Percentiles rank a stretch among this genome's conserved stretches.
phyloP scores from a whole-genome alignment of 495 filamentous ascomycete species.

The Penicillium paradoxum region DNA sequence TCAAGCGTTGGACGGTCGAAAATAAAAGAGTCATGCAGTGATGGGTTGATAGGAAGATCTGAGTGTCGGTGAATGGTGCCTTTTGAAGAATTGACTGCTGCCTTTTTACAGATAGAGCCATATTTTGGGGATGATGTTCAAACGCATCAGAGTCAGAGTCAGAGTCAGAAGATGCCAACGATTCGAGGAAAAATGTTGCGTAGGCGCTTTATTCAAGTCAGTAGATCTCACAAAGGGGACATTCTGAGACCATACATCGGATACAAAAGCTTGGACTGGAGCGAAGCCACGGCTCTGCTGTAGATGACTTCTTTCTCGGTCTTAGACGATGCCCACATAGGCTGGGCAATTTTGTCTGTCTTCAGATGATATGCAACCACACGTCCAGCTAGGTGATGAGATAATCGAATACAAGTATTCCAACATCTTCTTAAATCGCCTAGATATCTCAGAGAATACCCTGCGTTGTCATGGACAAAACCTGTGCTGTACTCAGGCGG shows the following conservation, averaged over 20 bases:
- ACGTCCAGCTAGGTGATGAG: conserved; percentile 26
- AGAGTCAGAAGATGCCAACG: conserved; percentile 9
- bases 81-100: conserved; percentile 25
- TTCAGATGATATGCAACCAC: conserved; percentile 24
- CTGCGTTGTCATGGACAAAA: conserved; percentile 15
- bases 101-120: conserved; percentile 3
- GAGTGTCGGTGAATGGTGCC: conserved; percentile 25
- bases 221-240: not conserved
- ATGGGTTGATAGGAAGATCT: conserved; percentile 24
- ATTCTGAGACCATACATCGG: conserved; percentile 15
- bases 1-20: conserved; percentile 22
- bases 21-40: conserved; percentile 29
- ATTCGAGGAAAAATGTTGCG: conserved; percentile 29
- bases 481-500: conserved; percentile 23
- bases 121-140: not conserved
- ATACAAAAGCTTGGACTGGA: conserved; percentile 22
- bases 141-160: conserved; percentile 1
- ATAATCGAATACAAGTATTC: conserved; percentile 27
- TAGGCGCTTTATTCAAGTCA: conserved; percentile 18
- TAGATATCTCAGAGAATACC: conserved; percentile 29
- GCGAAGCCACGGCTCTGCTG: conserved; percentile 20
- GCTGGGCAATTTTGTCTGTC: conserved; percentile 14
- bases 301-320: conserved; percentile 27
- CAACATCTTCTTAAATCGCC: conserved; percentile 26
- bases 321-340: conserved; percentile 23